Base-by-base conservation (phyloP, 495 filamentous ascomycete genomes). In the Neurospora hispaniola region DNA sequence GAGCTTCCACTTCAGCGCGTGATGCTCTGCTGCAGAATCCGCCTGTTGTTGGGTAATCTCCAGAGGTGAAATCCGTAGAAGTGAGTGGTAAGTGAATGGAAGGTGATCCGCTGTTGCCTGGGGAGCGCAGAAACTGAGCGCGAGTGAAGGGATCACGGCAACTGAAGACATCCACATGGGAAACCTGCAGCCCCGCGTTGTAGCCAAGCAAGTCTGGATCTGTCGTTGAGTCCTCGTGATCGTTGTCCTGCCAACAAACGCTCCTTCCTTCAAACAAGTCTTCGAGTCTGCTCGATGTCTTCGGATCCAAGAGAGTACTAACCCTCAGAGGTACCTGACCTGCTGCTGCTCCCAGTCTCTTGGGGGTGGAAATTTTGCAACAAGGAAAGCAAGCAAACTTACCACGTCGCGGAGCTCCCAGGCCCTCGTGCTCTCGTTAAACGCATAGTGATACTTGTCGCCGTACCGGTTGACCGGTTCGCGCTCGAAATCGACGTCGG, bases 401-500 rank as follows among this genome's bases (percentile, higher is more conserved):
- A 80, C 78, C 2, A 62, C 69, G 27, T 72, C n/a, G n/a, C 73
- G 71, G 31, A 76, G 73, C 42, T 80, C 39, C 80, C 81, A 83
- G 42, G 69, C 62, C 27, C 27, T 66, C 27, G 54, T 69, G 71
- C n/a, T 80, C 27, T 66, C 80, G 69, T 82, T 78, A 79, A 78
- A 83, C 20, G 78, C 77, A 27, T 79, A 81, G 38, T 78, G 80
- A 73, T 76, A 75, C 39, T 74, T 66, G 27, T 66, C 54, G 27
- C 54, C 54, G 72, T 20, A 31, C 43, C 4, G 20, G 23, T 38
- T 42, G 69, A 35, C 54, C 14, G 73, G 71, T 1, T 80, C 78
- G 40, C 78, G 77, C 69, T 86, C 84, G 59, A 86, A 73, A 42
- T 81, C 76, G 68, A 81, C 74, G 42, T 85, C 81, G 20, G 80